Evolutionary conservation across 2,329 filamentous ascomycete genomes (phyloP).

Genomic region (Myriangium duriaei): DNA sequence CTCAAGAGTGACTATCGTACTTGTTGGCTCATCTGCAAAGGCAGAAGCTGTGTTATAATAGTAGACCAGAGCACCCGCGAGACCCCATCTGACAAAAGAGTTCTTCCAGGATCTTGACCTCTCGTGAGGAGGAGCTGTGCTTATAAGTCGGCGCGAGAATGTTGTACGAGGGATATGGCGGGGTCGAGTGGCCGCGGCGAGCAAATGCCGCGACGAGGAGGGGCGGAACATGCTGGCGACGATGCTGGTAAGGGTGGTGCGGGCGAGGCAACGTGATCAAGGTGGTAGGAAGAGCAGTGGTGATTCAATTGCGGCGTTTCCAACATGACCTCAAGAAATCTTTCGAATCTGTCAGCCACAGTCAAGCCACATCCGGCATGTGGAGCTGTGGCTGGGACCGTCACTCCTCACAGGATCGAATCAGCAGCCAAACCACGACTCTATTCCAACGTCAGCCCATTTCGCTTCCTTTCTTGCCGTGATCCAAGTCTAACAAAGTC

Average conservation of each 20-base stretch:
- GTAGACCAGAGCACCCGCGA: conserved; percentile 68
- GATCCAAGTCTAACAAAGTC: too few relatives aligned
- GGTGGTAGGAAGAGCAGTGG: conserved; percentile 1
- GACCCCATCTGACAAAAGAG: conserved; percentile 56
- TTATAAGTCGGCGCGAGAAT: conserved; percentile 39
- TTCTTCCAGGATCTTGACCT: conserved; percentile 76
- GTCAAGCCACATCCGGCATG: not conserved
- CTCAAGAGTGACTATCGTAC: conserved; percentile 43
- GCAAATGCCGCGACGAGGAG: conserved; percentile 31
- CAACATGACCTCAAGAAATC: conserved; percentile 12
- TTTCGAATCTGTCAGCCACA: conserved; percentile 11
- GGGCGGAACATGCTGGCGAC: conserved; percentile 40
- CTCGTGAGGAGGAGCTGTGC: conserved; percentile 45
- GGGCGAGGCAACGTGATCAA: conserved; percentile 1
- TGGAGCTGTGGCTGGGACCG: not conserved
- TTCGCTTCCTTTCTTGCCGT: too few relatives aligned
- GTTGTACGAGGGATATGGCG: conserved; percentile 29
- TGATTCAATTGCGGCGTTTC: not conserved
- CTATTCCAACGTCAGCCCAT: not conserved
- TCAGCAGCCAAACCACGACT: not conserved
- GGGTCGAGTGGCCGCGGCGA: conserved; percentile 18
- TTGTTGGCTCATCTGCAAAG: conserved; percentile 69
- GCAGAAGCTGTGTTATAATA: conserved; percentile 85
- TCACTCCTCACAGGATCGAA: too few relatives aligned
- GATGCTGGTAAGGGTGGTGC: too few relatives aligned